phyloP scores from a whole-genome alignment of 2,329 filamentous ascomycete species.

The Calonectria crousiana region DNA sequence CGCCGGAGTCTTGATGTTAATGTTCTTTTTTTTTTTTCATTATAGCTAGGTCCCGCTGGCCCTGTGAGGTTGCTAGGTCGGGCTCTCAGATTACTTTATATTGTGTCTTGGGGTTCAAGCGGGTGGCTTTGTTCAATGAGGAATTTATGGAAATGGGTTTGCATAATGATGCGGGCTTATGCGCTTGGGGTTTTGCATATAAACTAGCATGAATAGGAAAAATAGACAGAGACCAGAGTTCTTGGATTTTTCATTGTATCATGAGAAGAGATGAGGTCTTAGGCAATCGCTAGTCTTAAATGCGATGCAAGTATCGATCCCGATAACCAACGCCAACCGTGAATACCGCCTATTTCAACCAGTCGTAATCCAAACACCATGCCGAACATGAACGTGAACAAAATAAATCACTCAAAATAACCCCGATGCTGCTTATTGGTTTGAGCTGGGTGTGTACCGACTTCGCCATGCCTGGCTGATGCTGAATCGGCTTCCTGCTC shows the following conservation, averaged over 20 bases:
- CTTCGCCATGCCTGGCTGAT: constrained; percentile 77
- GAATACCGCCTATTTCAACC: constrained; percentile 30
- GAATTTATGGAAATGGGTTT: background rate
- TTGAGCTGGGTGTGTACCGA: constrained; percentile 62
- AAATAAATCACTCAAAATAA: constrained; percentile 23
- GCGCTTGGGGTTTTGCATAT: background rate
- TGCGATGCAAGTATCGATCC: constrained; percentile 15
- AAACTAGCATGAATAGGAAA: background rate
- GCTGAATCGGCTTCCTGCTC: constrained; percentile 66
- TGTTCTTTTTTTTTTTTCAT: background rate
- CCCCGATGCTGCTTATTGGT: constrained; percentile 37
- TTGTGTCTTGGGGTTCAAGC: background rate
- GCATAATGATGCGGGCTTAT: background rate
- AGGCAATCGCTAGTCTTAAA: constrained; percentile 23
- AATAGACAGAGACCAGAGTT: background rate
- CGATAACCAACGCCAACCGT: constrained; percentile 38
- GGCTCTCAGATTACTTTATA: background rate
- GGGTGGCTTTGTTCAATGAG: background rate
- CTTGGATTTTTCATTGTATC: constrained; percentile 14
- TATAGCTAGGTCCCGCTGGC: no score
- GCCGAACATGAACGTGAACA: constrained; percentile 30
- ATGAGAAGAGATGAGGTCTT: constrained; percentile 38
- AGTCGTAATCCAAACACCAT: constrained; percentile 38
- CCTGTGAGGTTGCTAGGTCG: background rate
- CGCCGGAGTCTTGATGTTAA: background rate